These are phyloP conservation scores for Sporisorium reilianum DNA, from an alignment of 1,284 basidiomycete genomes.

Conservation along the genomic window DNA sequence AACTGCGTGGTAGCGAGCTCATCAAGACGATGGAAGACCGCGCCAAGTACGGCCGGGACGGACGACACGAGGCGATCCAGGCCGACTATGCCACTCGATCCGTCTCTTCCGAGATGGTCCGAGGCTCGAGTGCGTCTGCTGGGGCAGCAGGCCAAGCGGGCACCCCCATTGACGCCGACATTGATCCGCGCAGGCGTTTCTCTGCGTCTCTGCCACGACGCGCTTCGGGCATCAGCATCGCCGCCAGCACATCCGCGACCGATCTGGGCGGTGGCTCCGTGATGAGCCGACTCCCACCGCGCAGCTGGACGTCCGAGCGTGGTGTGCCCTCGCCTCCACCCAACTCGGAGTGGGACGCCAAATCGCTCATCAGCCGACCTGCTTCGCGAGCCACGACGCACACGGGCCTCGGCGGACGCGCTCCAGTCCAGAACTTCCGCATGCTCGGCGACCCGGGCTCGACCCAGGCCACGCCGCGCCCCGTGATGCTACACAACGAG, in stretches of 20 bases:
- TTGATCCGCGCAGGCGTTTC: constrained; percentile 22
- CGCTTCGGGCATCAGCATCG: constrained; percentile 32
- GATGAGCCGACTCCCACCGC: constrained; percentile 51
- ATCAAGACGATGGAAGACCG: constrained; percentile 46
- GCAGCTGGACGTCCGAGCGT: constrained; percentile 51
- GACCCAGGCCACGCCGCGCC: constrained; percentile 32
- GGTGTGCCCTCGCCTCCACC: constrained; percentile 54
- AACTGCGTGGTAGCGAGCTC: constrained; percentile 38
- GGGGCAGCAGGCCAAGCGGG: constrained; percentile 8
- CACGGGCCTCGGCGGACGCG: constrained; percentile 13
- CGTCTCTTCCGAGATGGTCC: constrained; percentile 27
- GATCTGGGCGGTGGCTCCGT: constrained; percentile 27
- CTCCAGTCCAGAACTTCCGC: constrained; percentile 38
- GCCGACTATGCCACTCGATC: constrained; percentile 14
- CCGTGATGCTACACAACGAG: constrained; percentile 30
- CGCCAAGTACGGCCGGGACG: constrained; percentile 37
- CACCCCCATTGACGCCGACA: constrained; percentile 15
- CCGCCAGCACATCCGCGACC: constrained; percentile 24
- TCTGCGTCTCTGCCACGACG: constrained; percentile 34
- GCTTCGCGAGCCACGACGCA: constrained; percentile 36
- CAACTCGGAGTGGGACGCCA: constrained; percentile 53
- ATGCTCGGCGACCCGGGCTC: constrained; percentile 36
- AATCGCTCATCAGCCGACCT: constrained; percentile 36
- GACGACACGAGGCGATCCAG: constrained; percentile 42
- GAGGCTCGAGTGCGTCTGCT: constrained; percentile 25